Conservation (phyloP, 2,329 filamentous ascomycete species). For the Cladosporium velox region DNA sequence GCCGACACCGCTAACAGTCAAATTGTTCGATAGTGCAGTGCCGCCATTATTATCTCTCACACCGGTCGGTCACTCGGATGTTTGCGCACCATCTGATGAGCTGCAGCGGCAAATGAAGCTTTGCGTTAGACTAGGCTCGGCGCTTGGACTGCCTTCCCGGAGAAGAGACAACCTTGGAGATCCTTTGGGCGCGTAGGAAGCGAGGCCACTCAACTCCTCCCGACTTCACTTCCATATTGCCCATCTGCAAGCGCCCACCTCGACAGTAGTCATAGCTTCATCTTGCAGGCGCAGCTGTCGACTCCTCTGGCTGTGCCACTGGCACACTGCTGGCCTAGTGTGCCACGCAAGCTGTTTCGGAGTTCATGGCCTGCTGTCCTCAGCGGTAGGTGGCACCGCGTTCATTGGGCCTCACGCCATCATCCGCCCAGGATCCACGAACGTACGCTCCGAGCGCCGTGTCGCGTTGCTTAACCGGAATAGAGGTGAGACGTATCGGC, state of each 20-base stretch:
- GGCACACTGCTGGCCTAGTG: background rate
- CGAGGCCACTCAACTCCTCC: background rate
- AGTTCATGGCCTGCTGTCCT: background rate
- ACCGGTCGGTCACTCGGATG: background rate
- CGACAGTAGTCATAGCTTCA: background rate
- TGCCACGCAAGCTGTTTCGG: slow-evolving; percentile 1
- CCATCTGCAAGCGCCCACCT: background rate
- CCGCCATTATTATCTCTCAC: background rate
- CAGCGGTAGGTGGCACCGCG: background rate
- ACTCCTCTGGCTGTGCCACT: background rate
- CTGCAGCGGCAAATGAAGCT: background rate
- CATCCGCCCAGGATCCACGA: background rate
- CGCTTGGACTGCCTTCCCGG: background rate
- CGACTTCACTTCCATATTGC: background rate
- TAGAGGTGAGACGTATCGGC: background rate
- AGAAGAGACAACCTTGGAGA: background rate
- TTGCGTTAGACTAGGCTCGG: background rate
- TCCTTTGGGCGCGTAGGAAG: background rate
- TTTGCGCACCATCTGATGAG: background rate
- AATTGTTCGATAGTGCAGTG: background rate
- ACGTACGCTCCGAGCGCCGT: background rate
- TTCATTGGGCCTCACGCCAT: background rate
- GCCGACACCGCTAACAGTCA: background rate
- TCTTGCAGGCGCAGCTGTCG: background rate
- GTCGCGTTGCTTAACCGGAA: background rate